A percentile compares a stretch with the other conserved stretches of the same genome.
phyloP scores from a whole-genome alignment of 257 asterid species.

The Fraxinus cuspidata region DNA sequence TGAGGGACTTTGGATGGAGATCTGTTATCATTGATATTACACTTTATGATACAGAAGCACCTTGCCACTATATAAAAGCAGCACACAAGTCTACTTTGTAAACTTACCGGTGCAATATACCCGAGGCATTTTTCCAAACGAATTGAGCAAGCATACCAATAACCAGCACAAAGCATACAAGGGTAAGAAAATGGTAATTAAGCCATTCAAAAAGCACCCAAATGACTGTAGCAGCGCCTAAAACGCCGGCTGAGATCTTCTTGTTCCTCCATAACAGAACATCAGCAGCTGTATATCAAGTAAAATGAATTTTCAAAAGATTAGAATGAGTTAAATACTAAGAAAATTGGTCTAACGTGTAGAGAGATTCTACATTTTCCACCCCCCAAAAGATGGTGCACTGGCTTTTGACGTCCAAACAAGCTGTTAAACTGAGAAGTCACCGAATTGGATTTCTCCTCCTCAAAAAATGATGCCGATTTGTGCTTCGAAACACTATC shows the following conservation, averaged over 20 bases:
- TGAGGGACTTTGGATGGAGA: slow-evolving; percentile 61
- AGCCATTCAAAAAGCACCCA: slow-evolving; percentile 96
- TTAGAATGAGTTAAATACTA: background rate
- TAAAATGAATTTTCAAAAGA: background rate
- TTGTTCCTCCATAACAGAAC: slow-evolving; percentile 86
- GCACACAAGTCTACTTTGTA: slow-evolving; percentile 1
- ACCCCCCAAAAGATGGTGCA: slow-evolving; percentile 78
- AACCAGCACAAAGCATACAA: slow-evolving; percentile 54
- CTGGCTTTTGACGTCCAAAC: slow-evolving; percentile 84
- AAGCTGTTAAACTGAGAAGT: slow-evolving; percentile 47
- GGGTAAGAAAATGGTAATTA: slow-evolving; percentile 71
- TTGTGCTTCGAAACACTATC: slow-evolving; percentile 63
- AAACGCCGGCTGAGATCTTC: slow-evolving; percentile 70
- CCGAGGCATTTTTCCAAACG: slow-evolving; percentile 63
- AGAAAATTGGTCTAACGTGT: background rate
- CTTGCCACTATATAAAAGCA: slow-evolving; percentile 15
- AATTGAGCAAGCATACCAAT: slow-evolving; percentile 63
- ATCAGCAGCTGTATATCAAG: slow-evolving; percentile 68
- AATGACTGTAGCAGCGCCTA: slow-evolving; percentile 61
- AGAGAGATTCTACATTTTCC: background rate
- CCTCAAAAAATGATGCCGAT: slow-evolving; percentile 53
- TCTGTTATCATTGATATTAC: slow-evolving; percentile 30
- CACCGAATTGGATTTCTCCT: slow-evolving; percentile 38
- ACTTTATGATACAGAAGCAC: slow-evolving; percentile 8
- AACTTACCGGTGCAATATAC: slow-evolving; percentile 46